Evolutionary conservation across 768 basidiomycete species (phyloP).

Genomic region (Mrakia frigida): DNA sequence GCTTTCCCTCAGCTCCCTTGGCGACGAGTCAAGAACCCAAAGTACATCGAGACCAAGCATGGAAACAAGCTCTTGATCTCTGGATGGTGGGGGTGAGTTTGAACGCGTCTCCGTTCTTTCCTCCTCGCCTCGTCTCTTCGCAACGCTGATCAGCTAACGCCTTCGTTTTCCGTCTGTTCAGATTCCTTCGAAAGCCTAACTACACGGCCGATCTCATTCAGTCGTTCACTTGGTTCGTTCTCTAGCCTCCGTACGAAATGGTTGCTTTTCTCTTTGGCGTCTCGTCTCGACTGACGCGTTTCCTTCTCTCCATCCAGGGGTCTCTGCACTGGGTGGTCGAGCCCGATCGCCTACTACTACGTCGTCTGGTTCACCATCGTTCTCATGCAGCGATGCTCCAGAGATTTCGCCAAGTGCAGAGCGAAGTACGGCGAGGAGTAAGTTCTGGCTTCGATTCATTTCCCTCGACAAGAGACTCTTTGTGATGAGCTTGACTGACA

Average conservation of each 20-base stretch:
- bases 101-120: slow-evolving; percentile 40
- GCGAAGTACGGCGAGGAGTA: slow-evolving; percentile 83
- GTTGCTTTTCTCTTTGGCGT: too few species aligned
- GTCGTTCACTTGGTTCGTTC: neutral
- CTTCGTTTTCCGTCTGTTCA: neutral
- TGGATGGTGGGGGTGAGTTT: slow-evolving; percentile 90
- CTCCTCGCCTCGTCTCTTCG: neutral
- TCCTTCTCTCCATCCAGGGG: slow-evolving; percentile 54
- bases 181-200: slow-evolving; percentile 53
- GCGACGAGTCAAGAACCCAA: slow-evolving; percentile 74
- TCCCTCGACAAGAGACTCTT: too few species aligned
- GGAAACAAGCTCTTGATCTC: slow-evolving; percentile 86
- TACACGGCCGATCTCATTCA: slow-evolving; percentile 68
- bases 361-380: slow-evolving; percentile 50
- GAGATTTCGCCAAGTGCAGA: slow-evolving; percentile 92
- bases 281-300: neutral
- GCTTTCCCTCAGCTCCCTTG: slow-evolving; percentile 92
- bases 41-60: slow-evolving; percentile 86
- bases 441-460: neutral
- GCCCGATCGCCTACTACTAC: slow-evolving; percentile 26
- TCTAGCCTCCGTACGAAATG: neutral
- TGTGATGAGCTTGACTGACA: neutral
- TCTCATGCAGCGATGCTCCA: slow-evolving; percentile 79
- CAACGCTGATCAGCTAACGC: neutral
- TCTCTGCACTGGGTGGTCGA: slow-evolving; percentile 60